Percentiles rank a stretch among this genome's conserved stretches.
phyloP scores from a whole-genome alignment of 352 stramenopile species.

The Globisporangium recalcitrans region DNA sequence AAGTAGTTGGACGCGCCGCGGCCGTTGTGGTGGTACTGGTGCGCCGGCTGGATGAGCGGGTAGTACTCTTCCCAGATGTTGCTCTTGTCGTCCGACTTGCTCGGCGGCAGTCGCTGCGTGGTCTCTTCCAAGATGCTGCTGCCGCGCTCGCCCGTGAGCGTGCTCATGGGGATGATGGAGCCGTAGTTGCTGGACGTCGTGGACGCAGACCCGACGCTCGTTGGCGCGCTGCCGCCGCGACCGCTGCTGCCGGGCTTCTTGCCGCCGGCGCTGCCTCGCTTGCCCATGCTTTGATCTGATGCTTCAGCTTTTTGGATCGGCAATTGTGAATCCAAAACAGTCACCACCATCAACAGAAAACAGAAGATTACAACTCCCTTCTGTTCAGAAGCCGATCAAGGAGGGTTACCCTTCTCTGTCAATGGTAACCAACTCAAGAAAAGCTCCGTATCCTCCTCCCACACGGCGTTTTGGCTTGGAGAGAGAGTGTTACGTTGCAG shows the following conservation, averaged over 20 bases:
- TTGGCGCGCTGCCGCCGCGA: constrained; percentile 20
- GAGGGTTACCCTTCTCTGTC: too few species aligned
- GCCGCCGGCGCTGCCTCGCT: constrained; percentile 30
- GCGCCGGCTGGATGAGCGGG: constrained; percentile 75
- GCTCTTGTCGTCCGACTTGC: constrained; percentile 22
- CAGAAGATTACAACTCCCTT: too few species aligned
- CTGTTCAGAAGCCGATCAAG: too few species aligned
- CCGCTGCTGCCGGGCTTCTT: constrained; percentile 23
- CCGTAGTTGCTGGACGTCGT: constrained; percentile 28
- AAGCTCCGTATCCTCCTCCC: too few species aligned
- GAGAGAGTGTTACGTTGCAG: too few species aligned
- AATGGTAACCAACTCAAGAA: too few species aligned
- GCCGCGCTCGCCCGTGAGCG: background rate
- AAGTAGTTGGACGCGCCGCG: constrained; percentile 78
- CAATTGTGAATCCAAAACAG: background rate
- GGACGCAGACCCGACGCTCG: constrained; percentile 9
- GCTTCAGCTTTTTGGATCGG: background rate
- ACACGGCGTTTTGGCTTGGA: too few species aligned
- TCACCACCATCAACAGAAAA: background rate
- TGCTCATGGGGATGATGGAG: constrained; percentile 7
- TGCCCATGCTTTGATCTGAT: constrained; percentile 24
- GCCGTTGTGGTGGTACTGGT: constrained; percentile 77
- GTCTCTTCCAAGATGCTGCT: background rate
- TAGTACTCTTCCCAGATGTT: constrained; percentile 89
- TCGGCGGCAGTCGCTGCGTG: constrained; percentile 1